Evolutionary conservation across 768 basidiomycete species (phyloP), one percentile per base, ranked within the genome.

Genomic region (Sporobolomyces pararoseus): DNA sequence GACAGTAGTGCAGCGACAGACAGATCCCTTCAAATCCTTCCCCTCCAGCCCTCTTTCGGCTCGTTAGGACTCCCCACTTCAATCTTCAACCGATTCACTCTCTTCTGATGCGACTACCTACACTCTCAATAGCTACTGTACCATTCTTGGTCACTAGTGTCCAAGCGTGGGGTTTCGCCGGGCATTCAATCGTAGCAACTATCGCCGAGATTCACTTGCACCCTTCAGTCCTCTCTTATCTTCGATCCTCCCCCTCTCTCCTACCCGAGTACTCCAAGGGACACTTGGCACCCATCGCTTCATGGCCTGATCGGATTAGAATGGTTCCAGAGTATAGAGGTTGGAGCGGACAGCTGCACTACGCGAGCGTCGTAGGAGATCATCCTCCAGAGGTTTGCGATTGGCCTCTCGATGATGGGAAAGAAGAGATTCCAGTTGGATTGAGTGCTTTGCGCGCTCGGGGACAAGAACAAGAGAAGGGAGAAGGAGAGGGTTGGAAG

Each of bases 141-240:
- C 47, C n/a, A 10, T 21, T 49, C 39, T 17, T 42, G 17, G 39
- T 17, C 13, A 49, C 47, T 21, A 19, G 13, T n/a, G 9, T 23
- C 12, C 12, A 53, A 7, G 65, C 63, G 32, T 74, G 73, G 73
- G 73, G 73, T 16, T 66, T 63, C n/a, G 69, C 51, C 4, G 74
- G 94, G 5, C 94, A 97, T 75, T 89, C 96, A 81, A 87, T 96
- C 37, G 86, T 91, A 7, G 94, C 93, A 1, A 95, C 93, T 6
- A 89, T 98, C 65, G 95, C 95, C 1, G 89, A 97, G 78, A 90
- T 94, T 68, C 86, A 96, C 78, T 84, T 97, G 3, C 85, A 90
- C 78, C 89, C 90, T 0, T 81, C 70, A 3, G 83, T 82, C 37
- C 80, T 96, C 63, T 32, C 49, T 14, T 62, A 49, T 50, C 25